Percentiles rank a stretch among this genome's conserved stretches.
These are phyloP conservation scores for slime mould (Dictyostelium discoideum) DNA, from an alignment of 78 protist species.

Conservation along the genomic window dicty_2.7 NC_007088.5:2071501-2072000, in stretches of 20 bases:
- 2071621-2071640: constrained; percentile 51
- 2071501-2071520: constrained; percentile 17
- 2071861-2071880: too few relatives aligned
- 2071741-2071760: constrained; percentile 13
- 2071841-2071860: too few relatives aligned
- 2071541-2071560: constrained; percentile 86
- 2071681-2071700: constrained; percentile 13
- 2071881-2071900: too few relatives aligned
- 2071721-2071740: constrained; percentile 47
- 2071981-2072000: too few relatives aligned
- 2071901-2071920: too few relatives aligned
- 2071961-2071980: too few relatives aligned
- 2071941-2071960: too few relatives aligned
- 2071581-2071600: constrained; percentile 85
- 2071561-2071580: constrained; percentile 77
- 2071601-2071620: constrained; percentile 84
- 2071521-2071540: constrained; percentile 87
- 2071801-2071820: too few relatives aligned
- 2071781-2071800: too few relatives aligned
- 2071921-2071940: too few relatives aligned
- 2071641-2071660: constrained; percentile 71
- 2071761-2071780: too few relatives aligned
- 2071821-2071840: too few relatives aligned
- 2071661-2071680: constrained; percentile 32
- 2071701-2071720: constrained; percentile 2